Percentiles rank a stretch among this genome's conserved stretches.
phyloP scores from a whole-genome alignment of 2,329 filamentous ascomycete species.

The Dothidotthia symphoricarpi region DNA sequence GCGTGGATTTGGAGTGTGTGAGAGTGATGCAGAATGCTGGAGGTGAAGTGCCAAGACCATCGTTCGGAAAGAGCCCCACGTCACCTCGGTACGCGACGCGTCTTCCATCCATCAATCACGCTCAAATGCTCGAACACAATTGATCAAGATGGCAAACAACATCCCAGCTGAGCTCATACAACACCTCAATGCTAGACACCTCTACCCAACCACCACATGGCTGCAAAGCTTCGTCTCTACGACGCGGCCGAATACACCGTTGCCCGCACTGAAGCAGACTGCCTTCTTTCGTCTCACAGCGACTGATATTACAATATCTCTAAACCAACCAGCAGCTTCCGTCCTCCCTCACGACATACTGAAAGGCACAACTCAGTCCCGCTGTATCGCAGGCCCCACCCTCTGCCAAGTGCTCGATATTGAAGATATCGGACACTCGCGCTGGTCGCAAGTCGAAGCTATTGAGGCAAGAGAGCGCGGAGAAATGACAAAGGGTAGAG shows the following conservation, averaged over 20 bases:
- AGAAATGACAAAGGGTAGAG: slow-evolving; percentile 71
- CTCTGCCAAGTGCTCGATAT: slow-evolving; percentile 82
- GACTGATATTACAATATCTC: slow-evolving; percentile 68
- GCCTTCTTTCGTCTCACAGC: slow-evolving; percentile 77
- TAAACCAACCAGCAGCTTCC: slow-evolving; percentile 45
- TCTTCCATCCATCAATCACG: slow-evolving; percentile 5
- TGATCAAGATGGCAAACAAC: slow-evolving; percentile 24
- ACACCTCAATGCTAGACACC: slow-evolving; percentile 57
- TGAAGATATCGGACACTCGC: slow-evolving; percentile 74
- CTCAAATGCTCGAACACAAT: slow-evolving; percentile 1
- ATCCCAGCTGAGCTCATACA: slow-evolving; percentile 43
- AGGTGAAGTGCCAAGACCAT: slow-evolving; percentile 21
- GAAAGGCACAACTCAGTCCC: slow-evolving; percentile 56
- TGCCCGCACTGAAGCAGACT: slow-evolving; percentile 73
- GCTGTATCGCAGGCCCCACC: slow-evolving; percentile 59
- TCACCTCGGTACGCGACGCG: slow-evolving; percentile 29
- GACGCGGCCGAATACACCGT: slow-evolving; percentile 56
- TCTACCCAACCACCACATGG: slow-evolving; percentile 60
- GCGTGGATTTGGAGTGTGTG: no score
- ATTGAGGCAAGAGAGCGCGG: slow-evolving; percentile 72
- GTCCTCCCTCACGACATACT: slow-evolving; percentile 60
- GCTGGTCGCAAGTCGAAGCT: slow-evolving; percentile 85
- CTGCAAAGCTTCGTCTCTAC: slow-evolving; percentile 61
- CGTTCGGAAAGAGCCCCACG: slow-evolving; percentile 16
- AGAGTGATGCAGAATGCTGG: no score